phyloP scores from a whole-genome alignment of 139 green algal genomes.

The Chlorella sp. region DNA sequence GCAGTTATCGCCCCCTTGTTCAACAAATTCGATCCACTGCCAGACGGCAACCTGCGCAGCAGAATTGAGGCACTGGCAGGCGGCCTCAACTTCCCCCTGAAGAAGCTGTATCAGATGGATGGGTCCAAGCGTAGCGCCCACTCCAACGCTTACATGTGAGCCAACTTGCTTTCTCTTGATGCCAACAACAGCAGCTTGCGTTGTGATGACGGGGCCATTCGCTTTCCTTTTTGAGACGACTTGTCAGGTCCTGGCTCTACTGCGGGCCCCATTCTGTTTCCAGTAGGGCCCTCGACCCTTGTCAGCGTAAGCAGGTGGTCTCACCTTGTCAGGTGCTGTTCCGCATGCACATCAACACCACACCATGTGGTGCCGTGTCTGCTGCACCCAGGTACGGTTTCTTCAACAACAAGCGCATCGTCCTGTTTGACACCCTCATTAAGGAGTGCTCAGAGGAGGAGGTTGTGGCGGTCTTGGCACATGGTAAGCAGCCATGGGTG shows the following conservation, averaged over 20 bases:
- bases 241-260: no score
- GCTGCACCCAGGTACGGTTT: slow-evolving; percentile 76
- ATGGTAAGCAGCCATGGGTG: no score
- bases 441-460: slow-evolving; percentile 59
- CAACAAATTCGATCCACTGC: slow-evolving; percentile 80
- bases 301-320: background rate
- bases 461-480: slow-evolving; percentile 83
- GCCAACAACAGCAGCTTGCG: no score
- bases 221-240: no score
- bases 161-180: no score
- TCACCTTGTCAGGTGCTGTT: background rate
- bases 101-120: slow-evolving; percentile 69
- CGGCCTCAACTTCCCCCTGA: slow-evolving; percentile 66
- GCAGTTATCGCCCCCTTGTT: slow-evolving; percentile 61
- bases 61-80: slow-evolving; percentile 9
- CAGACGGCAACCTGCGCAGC: slow-evolving; percentile 24
- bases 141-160: slow-evolving; percentile 84
- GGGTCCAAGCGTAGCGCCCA: slow-evolving; percentile 56
- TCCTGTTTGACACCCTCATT: slow-evolving; percentile 78
- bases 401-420: slow-evolving; percentile 89
- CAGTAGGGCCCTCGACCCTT: no score
- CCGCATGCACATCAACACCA: background rate
- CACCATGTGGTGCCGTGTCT: background rate
- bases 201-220: no score
- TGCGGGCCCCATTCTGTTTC: no score